Evolutionary conservation across 2,329 filamentous ascomycete species (phyloP).

Genomic region (Trichophyton mentagrophytes): DNA sequence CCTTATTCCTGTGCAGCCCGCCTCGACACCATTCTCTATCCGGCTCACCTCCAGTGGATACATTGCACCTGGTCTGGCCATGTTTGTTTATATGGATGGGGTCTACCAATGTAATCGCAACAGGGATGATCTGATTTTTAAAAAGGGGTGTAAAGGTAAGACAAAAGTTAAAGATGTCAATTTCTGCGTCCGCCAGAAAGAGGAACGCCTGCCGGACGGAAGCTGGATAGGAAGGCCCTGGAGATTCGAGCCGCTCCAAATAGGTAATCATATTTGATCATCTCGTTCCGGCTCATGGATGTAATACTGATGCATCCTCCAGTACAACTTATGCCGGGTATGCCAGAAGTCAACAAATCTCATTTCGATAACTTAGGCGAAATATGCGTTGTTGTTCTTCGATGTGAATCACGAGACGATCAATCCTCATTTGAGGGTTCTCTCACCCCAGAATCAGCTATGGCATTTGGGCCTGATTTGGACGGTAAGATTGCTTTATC

Average conservation of each 20-base stretch:
- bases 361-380: conserved; percentile 17
- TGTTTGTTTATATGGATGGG: conserved; percentile 47
- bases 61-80: conserved; percentile 41
- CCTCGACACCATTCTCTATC: conserved; percentile 36
- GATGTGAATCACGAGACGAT: conserved; percentile 13
- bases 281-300: background rate
- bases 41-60: conserved; percentile 38
- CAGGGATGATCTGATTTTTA: conserved; percentile 27
- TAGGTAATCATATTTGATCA: conserved; percentile 25
- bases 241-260: conserved; percentile 40
- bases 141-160: conserved; percentile 12
- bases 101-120: conserved; percentile 47
- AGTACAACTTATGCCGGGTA: conserved; percentile 6
- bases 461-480: conserved; percentile 15
- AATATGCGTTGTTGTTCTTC: conserved; percentile 21
- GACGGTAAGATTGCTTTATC: conserved; percentile 12
- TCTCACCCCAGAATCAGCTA: conserved; percentile 12
- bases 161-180: conserved; percentile 31
- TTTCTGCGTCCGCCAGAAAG: conserved; percentile 42
- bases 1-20: conserved; percentile 39
- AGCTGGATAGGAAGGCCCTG: conserved; percentile 40
- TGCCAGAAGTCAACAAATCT: conserved; percentile 8
- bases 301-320: background rate
- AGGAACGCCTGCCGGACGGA: conserved; percentile 36
- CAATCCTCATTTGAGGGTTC: conserved; percentile 8